Evolutionary conservation across 495 filamentous ascomycete genomes (phyloP), one percentile per base, ranked within the genome.

Genomic region (Cercophora sp.): DNA sequence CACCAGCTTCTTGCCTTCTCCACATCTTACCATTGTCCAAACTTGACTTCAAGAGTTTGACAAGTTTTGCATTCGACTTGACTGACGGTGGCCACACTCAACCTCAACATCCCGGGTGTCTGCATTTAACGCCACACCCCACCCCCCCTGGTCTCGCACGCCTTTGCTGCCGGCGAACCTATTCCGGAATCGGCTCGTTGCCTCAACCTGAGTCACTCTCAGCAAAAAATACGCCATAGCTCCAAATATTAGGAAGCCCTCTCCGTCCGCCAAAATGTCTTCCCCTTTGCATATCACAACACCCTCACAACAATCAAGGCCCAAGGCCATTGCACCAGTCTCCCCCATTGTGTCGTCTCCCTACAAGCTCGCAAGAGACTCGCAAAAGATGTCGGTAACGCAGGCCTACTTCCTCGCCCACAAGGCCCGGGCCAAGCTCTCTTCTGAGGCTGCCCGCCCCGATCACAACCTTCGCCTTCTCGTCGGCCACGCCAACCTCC

Each of bases 321-420:
- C 55, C 43, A 41, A 54, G 43, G 36, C 19, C 5, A 48, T 56
- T 24, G 44, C 51, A 13, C 52, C 55, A 36, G 44, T 52, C 24
- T 52, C 47, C 42, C 59, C 49, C 42, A 32, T 54, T 53, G 49
- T 57, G 45, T 48, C 61, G 36, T 60, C 59, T 1, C 59, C 66
- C 34, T 56, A 55, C 48, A 64, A 70, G 62, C 65, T 69, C 39
- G 31, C 51, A 8, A 46, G 40, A 64, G n/a, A 18, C 19, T 13
- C 40, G 29, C 73, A 83, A 61, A 91, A 87, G 76, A 97, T 98
- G 93, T 90, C 85, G 67, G 84, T 97, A 72, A 91, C 93, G 3
- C 89, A 96, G 75, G 96, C 91, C 56, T 97, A 96, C 85, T 94
- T 89, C 77, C 85, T 97, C 60, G 93, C 94, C 64, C 88, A 94